These are phyloP conservation scores for Skeletonema marinoi DNA, from an alignment of 108 stramenopile genomes.

Conservation along the genomic window DNA sequence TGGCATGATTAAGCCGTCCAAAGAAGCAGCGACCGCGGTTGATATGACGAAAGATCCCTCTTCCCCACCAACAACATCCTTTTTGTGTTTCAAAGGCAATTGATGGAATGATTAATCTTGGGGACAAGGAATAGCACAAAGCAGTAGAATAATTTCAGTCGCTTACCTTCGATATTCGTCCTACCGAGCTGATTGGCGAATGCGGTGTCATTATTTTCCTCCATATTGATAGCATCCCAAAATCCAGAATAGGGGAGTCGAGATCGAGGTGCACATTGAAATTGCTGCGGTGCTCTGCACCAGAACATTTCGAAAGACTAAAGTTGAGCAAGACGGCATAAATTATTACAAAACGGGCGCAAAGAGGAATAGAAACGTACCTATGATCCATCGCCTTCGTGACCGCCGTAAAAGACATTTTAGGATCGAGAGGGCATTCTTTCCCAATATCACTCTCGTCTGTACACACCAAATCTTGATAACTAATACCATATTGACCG, in stretches of 20 bases:
- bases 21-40: constrained; percentile 45
- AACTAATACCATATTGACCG: constrained; percentile 38
- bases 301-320: background rate
- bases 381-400: background rate
- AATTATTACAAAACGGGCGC: background rate
- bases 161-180: constrained; percentile 28
- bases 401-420: background rate
- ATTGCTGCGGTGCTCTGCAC: constrained; percentile 21
- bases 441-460: background rate
- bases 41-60: constrained; percentile 26
- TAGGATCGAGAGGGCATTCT: background rate
- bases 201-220: constrained; percentile 2
- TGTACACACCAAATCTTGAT: constrained; percentile 4
- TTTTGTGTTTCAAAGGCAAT: background rate
- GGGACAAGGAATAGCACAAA: background rate
- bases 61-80: constrained; percentile 50
- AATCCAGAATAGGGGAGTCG: constrained; percentile 17
- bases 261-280: constrained; percentile 7
- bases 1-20: constrained; percentile 38
- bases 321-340: background rate
- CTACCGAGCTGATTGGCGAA: constrained; percentile 27
- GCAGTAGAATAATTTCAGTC: background rate
- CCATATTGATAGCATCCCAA: constrained; percentile 21
- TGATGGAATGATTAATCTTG: background rate
- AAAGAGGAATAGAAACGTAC: background rate